These are phyloP conservation scores for Podaxis carcinomalis DNA, from an alignment of 768 basidiomycete species.

Conservation along the genomic window DNA sequence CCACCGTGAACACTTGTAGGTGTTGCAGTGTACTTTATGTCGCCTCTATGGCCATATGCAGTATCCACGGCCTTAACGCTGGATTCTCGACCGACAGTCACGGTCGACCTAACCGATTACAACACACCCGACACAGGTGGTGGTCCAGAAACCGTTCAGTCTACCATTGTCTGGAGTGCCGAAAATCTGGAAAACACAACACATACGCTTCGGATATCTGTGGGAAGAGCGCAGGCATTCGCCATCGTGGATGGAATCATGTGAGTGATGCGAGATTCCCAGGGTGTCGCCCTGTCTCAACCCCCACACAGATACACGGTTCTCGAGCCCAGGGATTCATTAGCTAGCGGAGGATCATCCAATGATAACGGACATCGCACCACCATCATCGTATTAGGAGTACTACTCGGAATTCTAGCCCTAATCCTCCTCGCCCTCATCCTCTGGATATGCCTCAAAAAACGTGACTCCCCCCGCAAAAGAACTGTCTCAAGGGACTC, in stretches of 20 bases:
- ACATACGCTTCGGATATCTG: slow-evolving; percentile 34
- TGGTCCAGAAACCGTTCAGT: slow-evolving; percentile 35
- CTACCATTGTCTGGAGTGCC: slow-evolving; percentile 33
- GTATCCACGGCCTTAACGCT: slow-evolving; percentile 37
- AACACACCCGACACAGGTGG: slow-evolving; percentile 22
- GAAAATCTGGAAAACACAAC: slow-evolving; percentile 25
- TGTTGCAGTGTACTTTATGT: slow-evolving; percentile 37
- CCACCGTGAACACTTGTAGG: slow-evolving; percentile 22
- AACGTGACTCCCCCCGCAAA: neutral
- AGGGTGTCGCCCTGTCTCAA: neutral
- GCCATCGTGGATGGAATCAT: slow-evolving; percentile 36
- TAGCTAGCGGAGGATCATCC: neutral
- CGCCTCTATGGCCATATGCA: slow-evolving; percentile 42
- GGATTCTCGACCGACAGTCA: slow-evolving; percentile 26
- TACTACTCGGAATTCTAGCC: neutral
- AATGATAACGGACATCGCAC: neutral
- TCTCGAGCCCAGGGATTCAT: slow-evolving; percentile 17
- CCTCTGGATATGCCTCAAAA: slow-evolving; percentile 6
- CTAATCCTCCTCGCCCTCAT: slow-evolving; percentile 3
- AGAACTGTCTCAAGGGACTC: neutral
- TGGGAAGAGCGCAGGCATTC: slow-evolving; percentile 30
- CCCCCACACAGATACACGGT: slow-evolving; percentile 19
- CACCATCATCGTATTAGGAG: neutral
- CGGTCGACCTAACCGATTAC: slow-evolving; percentile 37
- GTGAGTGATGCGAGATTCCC: slow-evolving; percentile 21